Base-by-base conservation (phyloP, 2,329 filamentous ascomycete genomes). In the Penicillium italicum region DNA sequence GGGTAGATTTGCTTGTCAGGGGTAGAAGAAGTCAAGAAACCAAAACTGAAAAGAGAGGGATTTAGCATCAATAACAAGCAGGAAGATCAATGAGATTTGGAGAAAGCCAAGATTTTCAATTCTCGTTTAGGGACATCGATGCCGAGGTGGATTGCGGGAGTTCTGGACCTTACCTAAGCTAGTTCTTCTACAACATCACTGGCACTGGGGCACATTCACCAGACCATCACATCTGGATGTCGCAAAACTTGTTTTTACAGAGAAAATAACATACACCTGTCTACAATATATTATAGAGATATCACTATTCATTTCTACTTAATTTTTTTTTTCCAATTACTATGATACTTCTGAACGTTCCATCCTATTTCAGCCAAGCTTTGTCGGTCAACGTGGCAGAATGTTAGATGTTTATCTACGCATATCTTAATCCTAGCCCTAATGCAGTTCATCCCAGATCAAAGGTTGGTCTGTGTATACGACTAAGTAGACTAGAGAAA, bases 161-260 rank as follows among this genome's bases (percentile, higher is more conserved):
- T 34, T 54, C 51, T 54, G 40, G 44, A 33, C 51, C 51, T 54
- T 54, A 54, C 51, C 45, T 54, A 54, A 54, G 44, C 51, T 54
- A 11, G 5, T 22, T 38, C 28, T 52, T 28, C 31, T 24, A n/a
- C n/a, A 5, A 26, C 24, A 18, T n/a, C 14, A 7, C n/a, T 12
- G 37, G 38, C 33, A 34, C 38, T 20, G 31, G 16, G 36, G 22
- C 38, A 41, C 14, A 41, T n/a, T n/a, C n/a, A n/a, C n/a, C n/a
- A n/a, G n/a, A n/a, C n/a, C n/a, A n/a, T n/a, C n/a, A 34, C 7
- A 34, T 34, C 31, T n/a, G 16, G 16, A 34, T 40, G 10, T 38
- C 10, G 6, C 14, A 5, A 37, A 24, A 16, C n/a, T n/a, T n/a
- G n/a, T n/a, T n/a, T n/a, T n/a, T n/a, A n/a, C n/a, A n/a, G n/a